A percentile compares a stretch with the other conserved stretches of the same genome.
phyloP scores from a whole-genome alignment of 345 rosid species.

The Linum tenue region DNA sequence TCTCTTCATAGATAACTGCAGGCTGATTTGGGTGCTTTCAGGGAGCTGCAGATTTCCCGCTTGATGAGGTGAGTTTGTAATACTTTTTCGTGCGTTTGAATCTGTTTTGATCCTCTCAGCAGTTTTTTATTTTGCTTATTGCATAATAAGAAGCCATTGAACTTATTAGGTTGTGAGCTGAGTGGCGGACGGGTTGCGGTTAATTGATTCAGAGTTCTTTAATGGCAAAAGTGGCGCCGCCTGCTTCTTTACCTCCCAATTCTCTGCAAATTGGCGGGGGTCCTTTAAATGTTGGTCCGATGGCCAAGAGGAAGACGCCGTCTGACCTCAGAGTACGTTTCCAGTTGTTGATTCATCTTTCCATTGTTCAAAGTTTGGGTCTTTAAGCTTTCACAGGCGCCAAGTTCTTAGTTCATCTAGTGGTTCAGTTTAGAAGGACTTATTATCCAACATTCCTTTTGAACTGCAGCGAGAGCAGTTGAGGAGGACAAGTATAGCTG shows the following conservation, averaged over 20 bases:
- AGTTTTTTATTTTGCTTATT: too few species aligned
- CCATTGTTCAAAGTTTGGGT: background rate
- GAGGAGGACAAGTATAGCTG: conserved; percentile 37
- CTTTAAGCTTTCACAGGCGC: background rate
- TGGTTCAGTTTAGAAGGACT: background rate
- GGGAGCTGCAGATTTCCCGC: too few species aligned
- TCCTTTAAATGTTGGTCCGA: conserved; percentile 29
- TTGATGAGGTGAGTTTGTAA: too few species aligned
- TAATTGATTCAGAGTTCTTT: background rate
- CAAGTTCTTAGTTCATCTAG: background rate
- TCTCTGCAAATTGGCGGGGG: conserved; percentile 42
- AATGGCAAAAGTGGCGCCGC: conserved; percentile 59
- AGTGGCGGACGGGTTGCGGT: conserved; percentile 8
- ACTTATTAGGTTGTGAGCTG: conserved; percentile 8
- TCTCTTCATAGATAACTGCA: too few species aligned
- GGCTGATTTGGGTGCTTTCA: too few species aligned
- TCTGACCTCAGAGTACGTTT: conserved; percentile 67
- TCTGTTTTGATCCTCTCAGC: too few species aligned
- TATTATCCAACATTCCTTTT: background rate
- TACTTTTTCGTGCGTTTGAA: too few species aligned
- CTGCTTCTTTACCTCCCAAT: conserved; percentile 33
- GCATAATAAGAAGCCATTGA: too few species aligned
- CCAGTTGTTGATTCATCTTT: background rate
- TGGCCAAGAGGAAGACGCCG: conserved; percentile 70
- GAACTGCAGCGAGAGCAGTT: conserved; percentile 70